Evolutionary conservation across 225 moss, liverwort and hornwort genomes (phyloP), one percentile per base, ranked within the genome.

Genomic region (Polytrichum commune): DNA sequence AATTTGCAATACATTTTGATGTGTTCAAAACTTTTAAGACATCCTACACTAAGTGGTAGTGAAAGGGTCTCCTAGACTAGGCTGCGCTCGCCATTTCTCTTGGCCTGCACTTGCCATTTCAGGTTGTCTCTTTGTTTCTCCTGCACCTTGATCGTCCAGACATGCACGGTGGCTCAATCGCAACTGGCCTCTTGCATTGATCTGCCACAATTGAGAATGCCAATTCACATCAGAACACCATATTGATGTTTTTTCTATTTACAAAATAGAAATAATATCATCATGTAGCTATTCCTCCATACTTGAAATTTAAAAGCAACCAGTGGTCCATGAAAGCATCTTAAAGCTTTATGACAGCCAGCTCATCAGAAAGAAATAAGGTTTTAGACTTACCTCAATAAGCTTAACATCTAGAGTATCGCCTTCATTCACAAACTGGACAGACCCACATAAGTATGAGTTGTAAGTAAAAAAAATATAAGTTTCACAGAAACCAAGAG

Each of bases 101-200:
- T 82, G 78, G 73, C 60, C 77, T 27, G 71, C 29, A 66, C 88
- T 75, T 9, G 87, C 87, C 61, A 87, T 65, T 75, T 87, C 87
- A 62, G 84, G 84, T 64, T 72, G 24, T 75, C 66, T 77, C 65
- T 65, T 19, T 4, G 18, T 68, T 5, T 13, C 77, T 35, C 35
- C 71, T 29, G 27, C 55, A 55, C 56, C 74, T 73, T 68, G 74
- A 33, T 71, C 84, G 30, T 26, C 79, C 23, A 58, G 65, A 29
- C 84, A 82, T 58, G 88, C 84, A 38, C 75, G 77, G 66, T 88
- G 88, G 83, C 96, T 96, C 70, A 96, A 75, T 66, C 96, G 90
- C 69, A 96, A 86, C 74, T 96, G 96, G 58, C 93, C 93, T 70
- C 92, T 92, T 58, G 93, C 79, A 80, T 96, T 96, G 71, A 96